These are phyloP conservation scores for Corchorus capsularis DNA, from an alignment of 345 rosid species.

Conservation along the genomic window DNA sequence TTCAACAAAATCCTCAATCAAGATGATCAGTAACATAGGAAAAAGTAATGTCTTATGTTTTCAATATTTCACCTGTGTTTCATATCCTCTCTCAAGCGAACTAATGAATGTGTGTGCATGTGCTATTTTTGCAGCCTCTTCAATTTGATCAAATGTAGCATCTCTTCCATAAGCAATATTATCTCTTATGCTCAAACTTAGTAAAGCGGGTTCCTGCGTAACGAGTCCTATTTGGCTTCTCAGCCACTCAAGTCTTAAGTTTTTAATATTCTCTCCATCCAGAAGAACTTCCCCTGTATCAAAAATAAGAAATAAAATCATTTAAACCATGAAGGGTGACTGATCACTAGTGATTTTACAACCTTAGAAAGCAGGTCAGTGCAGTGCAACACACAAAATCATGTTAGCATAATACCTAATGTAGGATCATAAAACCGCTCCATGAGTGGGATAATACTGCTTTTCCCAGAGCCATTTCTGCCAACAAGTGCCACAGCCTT, in stretches of 20 bases:
- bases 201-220: conserved; percentile 96
- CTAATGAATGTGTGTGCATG: conserved; percentile 94
- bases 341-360: conserved; percentile 18
- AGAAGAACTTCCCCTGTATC: conserved; percentile 96
- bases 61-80: conserved; percentile 64
- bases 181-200: conserved; percentile 84
- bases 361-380: background rate
- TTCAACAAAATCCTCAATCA: background rate
- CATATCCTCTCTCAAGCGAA: conserved; percentile 86
- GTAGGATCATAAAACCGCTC: conserved; percentile 99
- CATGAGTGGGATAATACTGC: conserved; percentile 99
- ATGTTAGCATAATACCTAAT: conserved; percentile 60
- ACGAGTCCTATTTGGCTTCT: conserved; percentile 97
- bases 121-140: conserved; percentile 95
- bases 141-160: conserved; percentile 81
- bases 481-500: conserved; percentile 99
- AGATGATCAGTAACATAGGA: background rate
- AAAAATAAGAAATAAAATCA: conserved; percentile 27
- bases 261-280: conserved; percentile 95
- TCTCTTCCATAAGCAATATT: conserved; percentile 91
- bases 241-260: conserved; percentile 85
- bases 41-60: background rate
- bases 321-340: conserved; percentile 14
- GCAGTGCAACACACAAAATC: conserved; percentile 8
- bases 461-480: conserved; percentile 98